Base-by-base conservation (phyloP, 306 rosid species). In the Hippophae gyantsensis region DNA sequence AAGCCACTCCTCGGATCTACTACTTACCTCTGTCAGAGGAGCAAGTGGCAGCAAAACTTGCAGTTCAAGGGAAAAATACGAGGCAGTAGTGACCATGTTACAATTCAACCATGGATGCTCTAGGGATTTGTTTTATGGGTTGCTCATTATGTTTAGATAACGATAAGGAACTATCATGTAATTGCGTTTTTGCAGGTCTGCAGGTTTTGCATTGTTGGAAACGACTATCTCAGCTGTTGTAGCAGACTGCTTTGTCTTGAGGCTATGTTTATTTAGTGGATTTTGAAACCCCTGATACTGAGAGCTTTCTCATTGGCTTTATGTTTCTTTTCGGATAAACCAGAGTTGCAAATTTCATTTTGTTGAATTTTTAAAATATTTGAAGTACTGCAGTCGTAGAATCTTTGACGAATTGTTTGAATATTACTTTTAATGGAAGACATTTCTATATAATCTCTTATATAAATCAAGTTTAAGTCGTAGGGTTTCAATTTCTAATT, bases 11-110 rank as follows among this genome's bases (percentile, higher is more conserved):
- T 63, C 82, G 97, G 48, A 86, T 93, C 63, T 93, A 93, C 82
- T 93, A 93, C 69, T 74, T 93, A 53, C 99, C 99, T 27, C 72
- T 89, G 67, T 77, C 99, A 8, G 90, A 93, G 48, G 95, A 84
- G 66, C 87, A 93, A 60, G 99, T 86, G 52, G 76, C 81, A 2
- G 81, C 79, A 58, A 88, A 84, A 77, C 87, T 83, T 65, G 79
- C 84, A 27, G 79, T 71, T 0, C 78, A 75, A 61, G 86, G 84
- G 58, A 87, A 70, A 75, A 72, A 47, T 58, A 40, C 51, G 7
- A 78, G 69, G 81, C 70, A 57, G 51, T 80, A 81, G 72, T 54
- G 50, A 44, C 53, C 58, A 47, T 63, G 71, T 59, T 50, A 51
- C 66, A 10, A 63, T 64, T 69, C 57, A 54, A 48, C 58, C 71